A percentile compares a stretch with the other conserved stretches of the same genome.
Conservation (phyloP, 176 grass and related monocot genomes). For the Bromus sterilis region DNA sequence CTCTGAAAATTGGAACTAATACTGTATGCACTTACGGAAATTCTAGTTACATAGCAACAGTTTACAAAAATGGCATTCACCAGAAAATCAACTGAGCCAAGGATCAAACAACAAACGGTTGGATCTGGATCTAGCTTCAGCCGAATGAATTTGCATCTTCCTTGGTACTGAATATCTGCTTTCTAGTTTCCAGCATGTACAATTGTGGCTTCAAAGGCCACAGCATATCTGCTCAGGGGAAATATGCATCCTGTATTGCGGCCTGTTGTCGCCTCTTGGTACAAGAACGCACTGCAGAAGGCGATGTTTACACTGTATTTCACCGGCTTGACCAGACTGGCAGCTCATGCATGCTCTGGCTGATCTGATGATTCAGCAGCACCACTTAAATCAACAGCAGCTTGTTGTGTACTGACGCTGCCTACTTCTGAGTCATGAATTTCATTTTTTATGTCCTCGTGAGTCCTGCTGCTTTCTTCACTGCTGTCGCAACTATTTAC, state of each 20-base stretch:
- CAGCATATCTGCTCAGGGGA: neutral
- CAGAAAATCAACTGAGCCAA: conserved; percentile 17
- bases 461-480: conserved; percentile 20
- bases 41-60: neutral
- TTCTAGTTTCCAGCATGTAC: conserved; percentile 1
- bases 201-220: neutral
- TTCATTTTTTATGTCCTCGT: conserved; percentile 14
- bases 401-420: neutral
- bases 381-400: conserved; percentile 18
- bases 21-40: neutral
- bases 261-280: neutral
- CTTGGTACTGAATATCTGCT: neutral
- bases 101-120: conserved; percentile 9
- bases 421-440: conserved; percentile 29
- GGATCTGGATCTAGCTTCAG: conserved; percentile 9
- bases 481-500: conserved; percentile 15
- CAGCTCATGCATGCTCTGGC: conserved; percentile 6
- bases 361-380: conserved; percentile 18
- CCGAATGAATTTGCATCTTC: neutral
- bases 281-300: neutral
- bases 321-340: neutral
- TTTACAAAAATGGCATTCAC: neutral
- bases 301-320: neutral
- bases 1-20: neutral
- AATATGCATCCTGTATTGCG: neutral